Base-by-base conservation (phyloP, 108 stramenopile genomes). In the Pseudonitzschia pungens region DNA sequence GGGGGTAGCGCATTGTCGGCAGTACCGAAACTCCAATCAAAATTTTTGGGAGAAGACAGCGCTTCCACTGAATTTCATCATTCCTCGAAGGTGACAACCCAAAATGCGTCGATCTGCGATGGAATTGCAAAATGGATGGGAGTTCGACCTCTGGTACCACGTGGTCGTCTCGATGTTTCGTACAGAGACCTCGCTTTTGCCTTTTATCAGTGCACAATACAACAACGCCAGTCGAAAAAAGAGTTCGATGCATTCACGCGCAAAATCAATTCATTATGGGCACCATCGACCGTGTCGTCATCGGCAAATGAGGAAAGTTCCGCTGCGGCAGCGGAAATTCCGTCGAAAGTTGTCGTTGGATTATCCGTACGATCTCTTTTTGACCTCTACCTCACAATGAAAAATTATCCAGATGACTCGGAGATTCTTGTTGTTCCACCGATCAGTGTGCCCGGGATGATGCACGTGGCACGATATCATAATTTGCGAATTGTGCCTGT, bases 361-460 rank as follows among this genome's bases (percentile, higher is more conserved):
- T 71, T 88, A 31, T 92, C 93, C 16, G 91, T 89, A 0, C 81
- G 93, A 41, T 87, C 89, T 18, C 70, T 92, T 21, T 74, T 92
- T 26, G 93, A 94, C 74, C 48, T 91, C 45, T 94, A 91, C 59
- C 75, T 94, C 7, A 73, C 75, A 8, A 70, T 60, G 31, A 83
- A 79, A 69, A 72, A 75, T 2, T 92, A 81, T 77, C 83, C 87
- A 1, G 32, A 29, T 8, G 87, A 73, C 29, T 86, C 90, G 6
- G 86, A 94, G 70, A 68, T 94, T 20, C 69, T 94, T 24, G 78
- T 92, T 24, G 84, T 81, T 26, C 91, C 93, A 3, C 85, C 89
- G 8, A 87, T 94, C 22, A 87, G 67, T 32, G 89, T 94, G 65
- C 86, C 86, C 10, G 91, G 91, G 4, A 92, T 94, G 90, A 60